Evolutionary conservation across 179 eudicot genomes (phyloP), one percentile per base, ranked within the genome.

Genomic region (Beta corolliflora): DNA sequence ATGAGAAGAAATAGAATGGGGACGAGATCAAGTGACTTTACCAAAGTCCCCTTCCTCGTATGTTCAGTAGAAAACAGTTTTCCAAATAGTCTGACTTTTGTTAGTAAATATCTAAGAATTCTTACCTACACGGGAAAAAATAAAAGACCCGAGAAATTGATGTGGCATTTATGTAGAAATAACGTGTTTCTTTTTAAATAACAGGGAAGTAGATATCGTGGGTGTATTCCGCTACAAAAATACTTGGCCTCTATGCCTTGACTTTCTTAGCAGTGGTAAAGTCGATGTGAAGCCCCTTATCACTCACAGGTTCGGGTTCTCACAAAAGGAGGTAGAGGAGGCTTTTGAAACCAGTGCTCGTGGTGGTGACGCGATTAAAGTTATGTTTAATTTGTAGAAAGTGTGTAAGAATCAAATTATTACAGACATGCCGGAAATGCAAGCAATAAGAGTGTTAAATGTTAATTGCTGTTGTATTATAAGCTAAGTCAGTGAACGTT

Each of bases 201-300:
- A 15, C 84, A 95, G 99, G 92, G 99, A 96, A 85, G 97, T 93
- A 21, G 99, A 97, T 80, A 86, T 97, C 54, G 81, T 97, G 67
- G 97, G 99, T 3, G 89, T 93, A n/a, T 94, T 93, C 71, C 97
- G 99, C 18, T 97, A 94, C 95, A 91, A 92, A 87, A 97, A 97
- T 83, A 94, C 99, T 7, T 97, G 99, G 98, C 99, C 98, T 2
- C 86, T 94, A 64, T 97, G 99, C 87, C 88, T 97, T 14, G 97
- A 94, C 80, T 94, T 97, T 70, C 59, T 97, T 60, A 90, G 86
- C 76, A 94, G 95, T 56, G 99, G 99, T 50, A 97, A 94, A 90
- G 90, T 97, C 23, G 97, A 97, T 65, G 99, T 97, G 87, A 94
- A 93, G 88, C 99, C 99, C 3, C 88, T 97, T 66, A 97, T 97